These are phyloP conservation scores for Hansenula sp. DNA, from an alignment of 1,139 yeast species.

Conservation along the genomic window DNA sequence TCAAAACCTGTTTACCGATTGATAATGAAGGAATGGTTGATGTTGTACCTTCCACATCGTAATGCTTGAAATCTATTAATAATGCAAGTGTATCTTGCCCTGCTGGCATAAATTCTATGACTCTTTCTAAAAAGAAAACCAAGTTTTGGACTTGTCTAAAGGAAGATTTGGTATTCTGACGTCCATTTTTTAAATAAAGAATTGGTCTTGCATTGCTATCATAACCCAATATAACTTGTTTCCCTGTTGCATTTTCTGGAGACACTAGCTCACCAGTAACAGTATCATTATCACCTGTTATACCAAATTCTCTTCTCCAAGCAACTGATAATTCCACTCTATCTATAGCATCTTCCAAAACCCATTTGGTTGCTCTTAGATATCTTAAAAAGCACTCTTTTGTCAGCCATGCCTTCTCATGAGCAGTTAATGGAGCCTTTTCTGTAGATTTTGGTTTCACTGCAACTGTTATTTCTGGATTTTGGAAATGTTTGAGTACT, in stretches of 20 bases:
- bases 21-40: constrained; percentile 29
- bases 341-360: constrained; percentile 58
- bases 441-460: constrained; percentile 27
- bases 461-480: constrained; percentile 27
- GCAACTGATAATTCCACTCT: constrained; percentile 70
- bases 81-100: constrained; percentile 91
- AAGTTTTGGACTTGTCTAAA: constrained; percentile 87
- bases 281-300: constrained; percentile 47
- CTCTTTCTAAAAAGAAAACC: constrained; percentile 85
- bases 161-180: constrained; percentile 86
- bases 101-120: constrained; percentile 86
- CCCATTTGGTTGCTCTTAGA: constrained; percentile 89
- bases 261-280: constrained; percentile 60
- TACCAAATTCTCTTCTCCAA: constrained; percentile 92
- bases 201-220: constrained; percentile 86
- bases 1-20: constrained; percentile 72
- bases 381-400: constrained; percentile 85
- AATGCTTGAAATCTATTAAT: constrained; percentile 80
- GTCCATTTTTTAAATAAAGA: constrained; percentile 81
- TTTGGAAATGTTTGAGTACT: constrained; percentile 56
- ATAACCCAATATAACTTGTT: constrained; percentile 79
- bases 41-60: constrained; percentile 39
- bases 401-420: constrained; percentile 84
- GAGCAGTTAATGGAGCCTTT: constrained; percentile 37
- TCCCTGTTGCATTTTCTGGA: constrained; percentile 81